Base-by-base conservation (phyloP, 2,329 filamentous ascomycete species). In the Paraphaeosphaeria sporulosa region DNA sequence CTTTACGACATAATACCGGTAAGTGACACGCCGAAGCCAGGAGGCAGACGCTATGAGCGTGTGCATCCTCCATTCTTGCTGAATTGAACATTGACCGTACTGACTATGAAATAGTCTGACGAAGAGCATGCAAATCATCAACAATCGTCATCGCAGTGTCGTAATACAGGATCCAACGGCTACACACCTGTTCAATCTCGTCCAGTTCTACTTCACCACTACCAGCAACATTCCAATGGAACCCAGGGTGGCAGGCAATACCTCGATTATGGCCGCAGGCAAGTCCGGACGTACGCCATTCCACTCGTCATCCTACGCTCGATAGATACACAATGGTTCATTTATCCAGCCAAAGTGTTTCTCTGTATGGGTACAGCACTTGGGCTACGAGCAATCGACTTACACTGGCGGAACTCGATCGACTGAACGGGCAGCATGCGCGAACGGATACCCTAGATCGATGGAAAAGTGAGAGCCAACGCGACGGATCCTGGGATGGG, bases 401-500 rank as follows among this genome's bases (percentile, higher is more conserved):
- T 23, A 60, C 59, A 1, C 27, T 34, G 15, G 43, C 59, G 13
- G 55, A 48, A 17, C 64, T 64, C 10, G 53, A 59, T 6, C 53
- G 58, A 40, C 40, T 57, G 17, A 48, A 59, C 30, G 21, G 27
- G 7, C 36, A 25, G 12, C 46, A 30, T 47, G 17, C 34, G 15
- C 43, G 36, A 3, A 59, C 48, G 17, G 50, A 25, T 15, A 55
- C 15, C 10, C 55, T 67, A 58, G 36, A 52, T 4, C 17, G 17
- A 1, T 66, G 64, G 63, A 51, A 32, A 32, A 43, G 32, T n/a
- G 58, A 57, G 34, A 40, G 36, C 10, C 62, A 65, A 46, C 48
- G 55, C 5, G 57, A 62, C 2, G 54, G 55, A 19, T 47, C 52
- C 4, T 68, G 64, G 64, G 42, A 66, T 53, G 55, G 51, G 4